These are phyloP conservation scores for Cicer arietinum DNA, from an alignment of 306 rosid species.

Conservation along the genomic window DNA sequence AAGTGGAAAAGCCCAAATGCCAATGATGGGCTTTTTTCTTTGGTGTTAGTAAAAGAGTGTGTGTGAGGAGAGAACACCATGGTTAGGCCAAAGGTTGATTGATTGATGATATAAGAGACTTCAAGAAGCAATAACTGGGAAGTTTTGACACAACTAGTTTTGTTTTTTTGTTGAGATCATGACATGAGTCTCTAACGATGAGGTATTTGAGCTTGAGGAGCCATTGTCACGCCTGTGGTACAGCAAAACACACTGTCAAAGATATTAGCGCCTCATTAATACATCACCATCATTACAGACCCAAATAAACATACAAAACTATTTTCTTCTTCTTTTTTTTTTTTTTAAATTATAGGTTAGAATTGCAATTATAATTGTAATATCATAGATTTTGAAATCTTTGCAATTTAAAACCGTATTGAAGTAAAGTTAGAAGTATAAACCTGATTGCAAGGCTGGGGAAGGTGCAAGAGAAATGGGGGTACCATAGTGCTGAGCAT, in stretches of 20 bases:
- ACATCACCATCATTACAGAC: neutral
- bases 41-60: conserved; percentile 63
- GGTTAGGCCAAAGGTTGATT: conserved; percentile 84
- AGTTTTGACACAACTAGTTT: conserved; percentile 52
- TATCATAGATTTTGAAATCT: no score
- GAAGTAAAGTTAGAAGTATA: neutral
- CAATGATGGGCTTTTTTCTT: conserved; percentile 48
- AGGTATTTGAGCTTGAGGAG: conserved; percentile 82
- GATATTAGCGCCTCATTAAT: conserved; percentile 64
- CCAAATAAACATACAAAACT: neutral
- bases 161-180: conserved; percentile 19
- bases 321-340: no score
- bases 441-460: conserved; percentile 94
- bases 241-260: conserved; percentile 99
- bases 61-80: conserved; percentile 78
- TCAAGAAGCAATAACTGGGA: conserved; percentile 59
- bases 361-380: no score
- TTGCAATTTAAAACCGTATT: neutral
- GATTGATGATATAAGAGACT: conserved; percentile 49
- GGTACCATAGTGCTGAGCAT: conserved; percentile 79
- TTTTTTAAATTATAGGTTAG: no score
- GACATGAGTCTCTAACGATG: conserved; percentile 70
- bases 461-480: conserved; percentile 92
- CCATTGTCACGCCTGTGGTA: conserved; percentile 99
- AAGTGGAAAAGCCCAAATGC: conserved; percentile 56